Evolutionary conservation across 2,329 filamentous ascomycete species (phyloP).

Genomic region (Aspergillus vadensis): DNA sequence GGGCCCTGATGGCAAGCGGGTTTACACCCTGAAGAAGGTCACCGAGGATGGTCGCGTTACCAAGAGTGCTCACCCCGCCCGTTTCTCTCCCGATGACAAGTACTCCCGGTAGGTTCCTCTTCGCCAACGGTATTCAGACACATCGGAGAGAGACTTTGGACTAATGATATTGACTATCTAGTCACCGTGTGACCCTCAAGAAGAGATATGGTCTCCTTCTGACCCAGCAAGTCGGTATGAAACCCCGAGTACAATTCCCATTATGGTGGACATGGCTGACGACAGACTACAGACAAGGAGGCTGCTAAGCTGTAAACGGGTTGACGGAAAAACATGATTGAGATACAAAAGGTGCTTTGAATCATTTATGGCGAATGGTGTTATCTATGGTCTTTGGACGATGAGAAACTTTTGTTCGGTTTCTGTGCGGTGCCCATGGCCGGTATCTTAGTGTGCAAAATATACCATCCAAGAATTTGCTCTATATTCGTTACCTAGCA

Average conservation of each 20-base stretch:
- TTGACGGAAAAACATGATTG: slow-evolving; percentile 19
- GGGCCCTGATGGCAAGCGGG: slow-evolving; percentile 78
- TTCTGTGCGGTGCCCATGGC: slow-evolving; percentile 14
- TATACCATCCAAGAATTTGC: slow-evolving; percentile 7
- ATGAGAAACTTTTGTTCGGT: slow-evolving; percentile 25
- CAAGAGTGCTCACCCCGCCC: slow-evolving; percentile 92
- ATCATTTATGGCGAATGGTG: slow-evolving; percentile 43
- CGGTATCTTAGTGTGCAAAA: slow-evolving; percentile 1
- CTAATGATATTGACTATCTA: slow-evolving; percentile 34
- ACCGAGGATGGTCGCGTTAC: slow-evolving; percentile 73
- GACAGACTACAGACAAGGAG: slow-evolving; percentile 28
- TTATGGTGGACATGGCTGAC: slow-evolving; percentile 8
- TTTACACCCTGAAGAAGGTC: slow-evolving; percentile 92
- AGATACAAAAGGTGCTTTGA: slow-evolving; percentile 30
- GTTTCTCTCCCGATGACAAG: slow-evolving; percentile 98
- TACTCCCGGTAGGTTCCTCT: slow-evolving; percentile 68
- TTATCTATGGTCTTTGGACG: slow-evolving; percentile 35
- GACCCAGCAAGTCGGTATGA: slow-evolving; percentile 68
- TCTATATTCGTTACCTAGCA: slow-evolving; percentile 17
- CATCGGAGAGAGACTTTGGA: neutral
- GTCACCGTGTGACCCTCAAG: slow-evolving; percentile 93
- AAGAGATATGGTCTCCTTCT: slow-evolving; percentile 86
- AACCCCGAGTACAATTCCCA: neutral
- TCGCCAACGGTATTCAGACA: neutral
- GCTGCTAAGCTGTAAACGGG: slow-evolving; percentile 32